Percentiles rank a stretch among this genome's conserved stretches.
phyloP scores from a whole-genome alignment of 495 filamentous ascomycete genomes.

The Delitschia confertaspora region DNA sequence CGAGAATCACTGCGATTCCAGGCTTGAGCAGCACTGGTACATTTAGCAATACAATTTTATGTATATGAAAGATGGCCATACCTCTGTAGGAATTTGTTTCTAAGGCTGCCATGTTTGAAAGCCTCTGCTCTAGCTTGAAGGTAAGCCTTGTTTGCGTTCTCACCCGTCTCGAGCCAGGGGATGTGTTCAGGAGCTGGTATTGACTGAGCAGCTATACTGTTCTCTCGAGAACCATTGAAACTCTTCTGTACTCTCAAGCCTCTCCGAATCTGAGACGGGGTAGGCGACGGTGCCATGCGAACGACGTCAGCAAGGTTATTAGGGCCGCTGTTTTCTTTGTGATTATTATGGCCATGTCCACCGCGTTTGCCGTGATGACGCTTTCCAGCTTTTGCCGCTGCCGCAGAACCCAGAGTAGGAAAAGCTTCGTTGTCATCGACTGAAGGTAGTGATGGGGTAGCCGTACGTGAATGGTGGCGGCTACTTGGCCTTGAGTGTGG shows the following conservation, averaged over 20 bases:
- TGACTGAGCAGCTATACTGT: constrained; percentile 67
- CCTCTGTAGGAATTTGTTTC: constrained; percentile 97
- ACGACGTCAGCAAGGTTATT: constrained; percentile 91
- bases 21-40: constrained; percentile 82
- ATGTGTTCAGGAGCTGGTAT: constrained; percentile 86
- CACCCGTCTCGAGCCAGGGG: constrained; percentile 95
- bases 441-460: constrained; percentile 59
- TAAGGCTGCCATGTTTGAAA: constrained; percentile 87
- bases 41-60: constrained; percentile 3
- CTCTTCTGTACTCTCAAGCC: constrained; percentile 37
- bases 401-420: constrained; percentile 78
- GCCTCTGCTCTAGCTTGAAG: constrained; percentile 89
- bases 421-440: constrained; percentile 96
- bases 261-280: constrained; percentile 35
- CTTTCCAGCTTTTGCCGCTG: constrained; percentile 61
- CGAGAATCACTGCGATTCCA: constrained; percentile 98
- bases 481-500: constrained; percentile 80
- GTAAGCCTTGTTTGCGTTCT: constrained; percentile 81
- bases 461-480: constrained; percentile 65
- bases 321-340: constrained; percentile 51
- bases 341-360: constrained; percentile 59
- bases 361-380: constrained; percentile 86
- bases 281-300: constrained; percentile 80
- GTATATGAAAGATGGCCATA: constrained; percentile 33
- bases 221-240: constrained; percentile 56